Conservation (phyloP, 495 filamentous ascomycete species). For the Oleoguttula mirabilis region DNA sequence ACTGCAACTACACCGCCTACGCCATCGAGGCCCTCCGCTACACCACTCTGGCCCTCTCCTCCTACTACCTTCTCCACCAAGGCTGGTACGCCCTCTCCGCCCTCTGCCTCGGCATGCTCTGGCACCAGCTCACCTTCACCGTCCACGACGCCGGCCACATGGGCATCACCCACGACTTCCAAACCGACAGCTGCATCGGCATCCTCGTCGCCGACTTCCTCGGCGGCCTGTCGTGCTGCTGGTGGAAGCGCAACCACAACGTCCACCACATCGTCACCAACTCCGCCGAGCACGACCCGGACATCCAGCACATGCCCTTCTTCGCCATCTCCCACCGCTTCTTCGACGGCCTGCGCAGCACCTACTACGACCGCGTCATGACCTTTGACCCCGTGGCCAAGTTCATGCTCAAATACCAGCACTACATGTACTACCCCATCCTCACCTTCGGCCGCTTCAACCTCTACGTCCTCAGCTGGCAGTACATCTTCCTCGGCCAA, state of each 20-base stretch:
- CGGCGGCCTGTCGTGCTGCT: slow-evolving; percentile 81
- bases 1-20: slow-evolving; percentile 80
- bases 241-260: slow-evolving; percentile 98
- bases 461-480: slow-evolving; percentile 74
- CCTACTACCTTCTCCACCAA: slow-evolving; percentile 51
- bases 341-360: slow-evolving; percentile 61
- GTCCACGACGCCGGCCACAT: slow-evolving; percentile 97
- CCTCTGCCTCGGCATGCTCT: slow-evolving; percentile 69
- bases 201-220: slow-evolving; percentile 85
- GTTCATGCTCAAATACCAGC: slow-evolving; percentile 60
- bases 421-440: slow-evolving; percentile 79
- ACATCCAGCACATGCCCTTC: slow-evolving; percentile 94
- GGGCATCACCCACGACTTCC: slow-evolving; percentile 88
- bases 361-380: slow-evolving; percentile 85
- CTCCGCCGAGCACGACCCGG: slow-evolving; percentile 89
- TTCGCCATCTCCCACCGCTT: slow-evolving; percentile 87
- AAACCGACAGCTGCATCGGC: slow-evolving; percentile 68
- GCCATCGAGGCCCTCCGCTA: slow-evolving; percentile 67
- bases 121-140: slow-evolving; percentile 92
- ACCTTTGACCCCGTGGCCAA: slow-evolving; percentile 65
- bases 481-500: slow-evolving; percentile 57
- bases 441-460: slow-evolving; percentile 85
- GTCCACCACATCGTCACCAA: slow-evolving; percentile 98
- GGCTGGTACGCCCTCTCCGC: slow-evolving; percentile 68
- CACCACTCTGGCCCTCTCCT: slow-evolving; percentile 49